These are phyloP conservation scores for Boletellus sp. DNA, from an alignment of 768 basidiomycete species.

Conservation along the genomic window DNA sequence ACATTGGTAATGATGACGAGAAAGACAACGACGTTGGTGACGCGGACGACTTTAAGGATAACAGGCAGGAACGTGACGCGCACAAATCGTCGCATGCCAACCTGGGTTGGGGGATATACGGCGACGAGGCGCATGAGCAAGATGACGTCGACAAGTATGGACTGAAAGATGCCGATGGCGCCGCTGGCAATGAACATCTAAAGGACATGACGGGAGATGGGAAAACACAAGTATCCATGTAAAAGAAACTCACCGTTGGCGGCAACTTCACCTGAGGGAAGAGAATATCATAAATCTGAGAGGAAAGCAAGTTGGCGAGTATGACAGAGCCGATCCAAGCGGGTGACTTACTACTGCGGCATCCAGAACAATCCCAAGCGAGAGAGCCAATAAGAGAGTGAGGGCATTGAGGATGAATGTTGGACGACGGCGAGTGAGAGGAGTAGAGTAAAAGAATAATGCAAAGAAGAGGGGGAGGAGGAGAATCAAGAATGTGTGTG, in stretches of 20 bases:
- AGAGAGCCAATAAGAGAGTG: slow-evolving; percentile 7
- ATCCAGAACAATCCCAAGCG: background rate
- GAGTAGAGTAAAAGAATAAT: slow-evolving; percentile 24
- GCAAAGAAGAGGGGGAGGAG: slow-evolving; percentile 20
- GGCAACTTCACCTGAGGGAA: background rate
- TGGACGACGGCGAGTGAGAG: slow-evolving; percentile 13
- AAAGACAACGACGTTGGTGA: slow-evolving; percentile 19
- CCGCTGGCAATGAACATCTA: background rate
- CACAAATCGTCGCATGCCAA: slow-evolving; percentile 11
- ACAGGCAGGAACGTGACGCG: slow-evolving; percentile 16
- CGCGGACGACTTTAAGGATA: slow-evolving; percentile 17
- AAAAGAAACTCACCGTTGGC: background rate
- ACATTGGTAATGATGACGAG: slow-evolving; percentile 11
- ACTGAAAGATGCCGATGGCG: slow-evolving; percentile 6
- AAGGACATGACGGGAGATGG: background rate
- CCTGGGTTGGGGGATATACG: slow-evolving; percentile 14
- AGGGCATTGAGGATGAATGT: slow-evolving; percentile 26
- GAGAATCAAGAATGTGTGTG: slow-evolving; percentile 22
- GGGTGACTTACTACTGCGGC: background rate
- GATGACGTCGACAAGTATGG: slow-evolving; percentile 21
- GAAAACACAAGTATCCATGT: background rate
- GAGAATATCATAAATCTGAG: slow-evolving; percentile 17
- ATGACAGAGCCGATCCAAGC: background rate
- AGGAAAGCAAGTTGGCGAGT: background rate
- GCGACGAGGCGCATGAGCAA: slow-evolving; percentile 22